Base-by-base conservation (phyloP, 176 grass and related monocot species). In the Rhynchospora pubera region DNA sequence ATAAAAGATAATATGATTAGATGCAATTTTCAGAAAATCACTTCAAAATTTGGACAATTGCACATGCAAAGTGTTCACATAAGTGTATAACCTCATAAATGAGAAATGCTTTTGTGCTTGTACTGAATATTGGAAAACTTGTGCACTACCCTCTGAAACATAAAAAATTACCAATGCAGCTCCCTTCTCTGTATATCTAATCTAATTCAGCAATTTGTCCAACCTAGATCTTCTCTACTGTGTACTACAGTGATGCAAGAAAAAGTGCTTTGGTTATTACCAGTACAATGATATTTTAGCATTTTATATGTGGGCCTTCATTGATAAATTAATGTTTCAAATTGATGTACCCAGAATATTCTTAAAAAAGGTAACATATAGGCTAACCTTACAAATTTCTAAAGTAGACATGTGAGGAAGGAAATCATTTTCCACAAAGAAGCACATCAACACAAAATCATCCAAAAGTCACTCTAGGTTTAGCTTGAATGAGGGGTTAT, bases 401-500 rank as follows among this genome's bases (percentile, higher is more conserved):
- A 98, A 89, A 71, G 91, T 98, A 0, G 96, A 91, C 92, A 98
- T 98, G 86, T 98, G 96, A 64, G 96, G 96, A 9, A 93, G 89
- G 78, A 98, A 98, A 79, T 98, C 96, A 84, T 98, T 98, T 30
- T 90, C 96, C 89, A 95, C 96, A n/a, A n/a, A 90, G 95, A 98
- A 81, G 94, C 94, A 62, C 95, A 98, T 48, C 94, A 98, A 98
- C 21, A 98, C 92, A 87, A 98, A 98, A 95, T 98, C 96, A 90
- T 95, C 92, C 57, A 95, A 45, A 57, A 95, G 84, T 15, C 96
- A 90, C 82, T 98, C n/a, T n/a, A n/a, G n/a, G n/a, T n/a, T n/a
- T n/a, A n/a, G n/a, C n/a, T n/a, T n/a, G n/a, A n/a, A n/a, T n/a
- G n/a, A n/a, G n/a, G n/a, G n/a, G n/a, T n/a, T n/a, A n/a, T n/a